Evolutionary conservation across 192 early-diverging fungal species (phyloP).

Genomic region (Borealophlyctis nickersoniae): DNA sequence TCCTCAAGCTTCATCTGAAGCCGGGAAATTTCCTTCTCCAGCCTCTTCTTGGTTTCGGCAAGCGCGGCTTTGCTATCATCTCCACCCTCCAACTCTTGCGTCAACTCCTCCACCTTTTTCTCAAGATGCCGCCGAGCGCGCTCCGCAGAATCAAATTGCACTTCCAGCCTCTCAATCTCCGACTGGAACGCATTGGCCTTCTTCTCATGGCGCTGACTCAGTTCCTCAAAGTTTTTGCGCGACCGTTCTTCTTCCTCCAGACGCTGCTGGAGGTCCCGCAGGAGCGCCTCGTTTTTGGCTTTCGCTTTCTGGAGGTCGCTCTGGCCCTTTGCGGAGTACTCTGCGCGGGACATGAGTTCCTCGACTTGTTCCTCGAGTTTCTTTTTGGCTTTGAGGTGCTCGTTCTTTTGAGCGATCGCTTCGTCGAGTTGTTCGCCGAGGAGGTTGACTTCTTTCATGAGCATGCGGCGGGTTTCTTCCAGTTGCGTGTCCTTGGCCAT

Average conservation of each 20-base stretch:
- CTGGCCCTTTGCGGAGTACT: conserved; percentile 60
- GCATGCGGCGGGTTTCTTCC: conserved; percentile 71
- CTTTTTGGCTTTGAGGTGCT: conserved; percentile 58
- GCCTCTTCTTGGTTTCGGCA: conserved; percentile 56
- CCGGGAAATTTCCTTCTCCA: conserved; percentile 58
- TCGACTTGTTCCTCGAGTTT: conserved; percentile 63
- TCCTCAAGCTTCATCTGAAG: conserved; percentile 54
- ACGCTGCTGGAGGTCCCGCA: conserved; percentile 49
- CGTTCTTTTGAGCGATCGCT: conserved; percentile 48
- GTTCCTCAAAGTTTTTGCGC: conserved; percentile 63
- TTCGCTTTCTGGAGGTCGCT: conserved; percentile 66
- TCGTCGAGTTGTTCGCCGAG: conserved; percentile 57
- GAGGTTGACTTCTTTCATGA: conserved; percentile 61
- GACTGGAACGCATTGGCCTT: conserved; percentile 62
- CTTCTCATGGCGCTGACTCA: conserved; percentile 68
- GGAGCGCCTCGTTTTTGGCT: conserved; percentile 49
- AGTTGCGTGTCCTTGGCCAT: conserved; percentile 61
- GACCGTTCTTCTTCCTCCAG: conserved; percentile 64
- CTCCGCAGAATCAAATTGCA: conserved; percentile 54
- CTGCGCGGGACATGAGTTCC: conserved; percentile 51
- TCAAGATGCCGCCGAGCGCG: conserved; percentile 64
- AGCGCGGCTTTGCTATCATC: conserved; percentile 64
- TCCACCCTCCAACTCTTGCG: conserved; percentile 64
- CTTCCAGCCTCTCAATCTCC: conserved; percentile 60
- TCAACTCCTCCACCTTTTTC: conserved; percentile 66